phyloP scores from a whole-genome alignment of 1,284 basidiomycete species.

The Nidula niveotomentosa region DNA sequence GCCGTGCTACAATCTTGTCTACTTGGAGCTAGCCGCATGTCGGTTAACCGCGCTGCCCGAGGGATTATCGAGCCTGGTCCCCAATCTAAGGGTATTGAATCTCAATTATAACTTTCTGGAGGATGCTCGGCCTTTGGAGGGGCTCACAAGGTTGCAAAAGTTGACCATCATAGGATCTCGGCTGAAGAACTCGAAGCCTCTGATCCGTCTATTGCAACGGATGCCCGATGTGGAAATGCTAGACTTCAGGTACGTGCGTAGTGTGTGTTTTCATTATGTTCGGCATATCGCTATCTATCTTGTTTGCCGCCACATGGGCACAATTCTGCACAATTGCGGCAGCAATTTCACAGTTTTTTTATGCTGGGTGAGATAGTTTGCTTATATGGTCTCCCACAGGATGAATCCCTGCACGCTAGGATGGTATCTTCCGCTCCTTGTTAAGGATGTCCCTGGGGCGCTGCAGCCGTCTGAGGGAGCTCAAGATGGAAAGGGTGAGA shows the following conservation, averaged over 20 bases:
- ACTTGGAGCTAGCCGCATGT: slow-evolving; percentile 93
- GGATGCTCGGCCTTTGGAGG: slow-evolving; percentile 67
- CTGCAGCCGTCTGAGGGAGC: slow-evolving; percentile 57
- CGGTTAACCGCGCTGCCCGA: slow-evolving; percentile 76
- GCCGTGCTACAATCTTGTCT: slow-evolving; percentile 86
- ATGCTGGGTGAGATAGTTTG: slow-evolving; percentile 8
- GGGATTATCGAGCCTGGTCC: slow-evolving; percentile 66
- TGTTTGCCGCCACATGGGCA: slow-evolving; percentile 8
- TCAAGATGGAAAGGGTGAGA: slow-evolving; percentile 20
- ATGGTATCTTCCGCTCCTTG: slow-evolving; percentile 88
- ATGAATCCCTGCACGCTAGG: slow-evolving; percentile 97
- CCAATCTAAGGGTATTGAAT: slow-evolving; percentile 92
- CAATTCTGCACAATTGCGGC: slow-evolving; percentile 3
- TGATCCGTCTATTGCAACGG: slow-evolving; percentile 70
- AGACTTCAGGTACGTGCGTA: slow-evolving; percentile 78
- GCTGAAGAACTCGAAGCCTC: slow-evolving; percentile 64
- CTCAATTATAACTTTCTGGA: slow-evolving; percentile 94
- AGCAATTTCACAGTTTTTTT: slow-evolving; percentile 3
- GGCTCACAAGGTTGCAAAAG: slow-evolving; percentile 78
- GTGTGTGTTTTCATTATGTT: slow-evolving; percentile 1
- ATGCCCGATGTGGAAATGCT: slow-evolving; percentile 83
- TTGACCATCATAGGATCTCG: slow-evolving; percentile 86
- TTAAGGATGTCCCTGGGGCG: slow-evolving; percentile 66
- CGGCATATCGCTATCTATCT: slow-evolving; percentile 8
- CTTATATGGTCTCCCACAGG: slow-evolving; percentile 24